Base-by-base conservation (phyloP, 1,139 yeast genomes). In the Magnusiomyces fungicola region DNA sequence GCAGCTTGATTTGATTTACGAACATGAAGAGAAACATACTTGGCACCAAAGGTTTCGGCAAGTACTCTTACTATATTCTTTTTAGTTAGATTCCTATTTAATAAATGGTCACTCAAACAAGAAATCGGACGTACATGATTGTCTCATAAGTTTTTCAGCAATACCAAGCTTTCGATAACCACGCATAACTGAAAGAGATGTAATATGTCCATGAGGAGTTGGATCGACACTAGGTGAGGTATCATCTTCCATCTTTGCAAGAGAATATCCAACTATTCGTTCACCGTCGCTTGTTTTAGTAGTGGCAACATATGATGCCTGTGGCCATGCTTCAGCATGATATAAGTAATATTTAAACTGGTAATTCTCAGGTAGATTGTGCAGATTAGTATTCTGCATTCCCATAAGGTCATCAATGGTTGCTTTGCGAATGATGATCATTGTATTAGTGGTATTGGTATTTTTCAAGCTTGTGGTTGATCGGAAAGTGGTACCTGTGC, bases 281-380 rank as follows among this genome's bases (percentile, higher is more conserved):
- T 87, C 96, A 23, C 66, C 69, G 24, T 62, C 65, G 14, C 68
- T 60, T 48, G 73, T 77, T 1, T 76, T 80, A 1, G 94, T 86
- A 1, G 94, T 83, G 23, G 98, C 98, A 33, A 92, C 98, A 70
- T 83, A 92, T 46, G 96, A 87, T 6, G 95, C 95, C 66, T 92
- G 96, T 1, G 99, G 98, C 98, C 98, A 92, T 40, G 97, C 83
- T 51, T 90, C 71, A 19, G 89, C 78, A 67, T 92, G 99, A 67
- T 92, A 92, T 76, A 94, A 78, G 67, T 90, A 92, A 68, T 90
- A 92, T 68, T 90, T 90, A 68, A 90, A 72, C 58, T 85, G 84
- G 65, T 92, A 92, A 69, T 92, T 92, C 66, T 92, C 99, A 3
- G 99, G 98, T 57, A 92, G 73, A 62, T 92, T 92, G 58, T 85